Conservation (phyloP, 495 filamentous ascomycete genomes). For the Penicillium subrubescens region DNA sequence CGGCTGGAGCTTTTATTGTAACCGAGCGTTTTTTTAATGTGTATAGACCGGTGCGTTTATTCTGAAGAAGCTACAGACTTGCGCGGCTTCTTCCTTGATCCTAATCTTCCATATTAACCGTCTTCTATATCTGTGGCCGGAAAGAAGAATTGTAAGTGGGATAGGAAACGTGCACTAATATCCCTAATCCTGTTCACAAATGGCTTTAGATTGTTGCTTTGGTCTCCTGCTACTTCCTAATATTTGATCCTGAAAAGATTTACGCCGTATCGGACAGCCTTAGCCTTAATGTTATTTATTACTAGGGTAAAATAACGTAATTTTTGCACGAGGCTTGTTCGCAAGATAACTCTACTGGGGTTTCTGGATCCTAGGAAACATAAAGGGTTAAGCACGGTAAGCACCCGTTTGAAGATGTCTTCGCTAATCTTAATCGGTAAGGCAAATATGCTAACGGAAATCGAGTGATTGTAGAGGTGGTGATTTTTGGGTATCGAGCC, state of each 20-base stretch:
- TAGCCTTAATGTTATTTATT: neutral
- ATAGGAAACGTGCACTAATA: too few relatives aligned
- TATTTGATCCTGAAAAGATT: neutral
- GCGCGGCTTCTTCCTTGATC: too few relatives aligned
- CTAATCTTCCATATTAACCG: too few relatives aligned
- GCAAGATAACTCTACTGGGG: neutral
- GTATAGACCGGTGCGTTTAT: too few relatives aligned
- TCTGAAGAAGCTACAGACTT: too few relatives aligned
- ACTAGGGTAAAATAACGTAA: neutral
- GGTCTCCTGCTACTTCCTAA: neutral
- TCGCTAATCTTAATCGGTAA: neutral
- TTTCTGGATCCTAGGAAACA: neutral
- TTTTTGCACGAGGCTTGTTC: neutral
- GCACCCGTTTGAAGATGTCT: neutral
- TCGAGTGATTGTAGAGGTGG: neutral
- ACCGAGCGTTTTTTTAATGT: too few relatives aligned
- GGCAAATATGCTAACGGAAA: neutral
- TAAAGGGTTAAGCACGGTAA: neutral
- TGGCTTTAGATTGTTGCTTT: neutral
- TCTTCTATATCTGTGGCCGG: too few relatives aligned
- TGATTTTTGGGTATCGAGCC: neutral
- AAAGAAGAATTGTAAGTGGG: too few relatives aligned
- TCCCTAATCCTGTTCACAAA: too few relatives aligned
- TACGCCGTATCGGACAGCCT: neutral
- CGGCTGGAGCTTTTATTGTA: too few relatives aligned